Percentiles rank a stretch among this genome's conserved stretches.
Evolutionary conservation across 2,329 filamentous ascomycete species (phyloP).

Genomic region (Penicillium sp.): DNA sequence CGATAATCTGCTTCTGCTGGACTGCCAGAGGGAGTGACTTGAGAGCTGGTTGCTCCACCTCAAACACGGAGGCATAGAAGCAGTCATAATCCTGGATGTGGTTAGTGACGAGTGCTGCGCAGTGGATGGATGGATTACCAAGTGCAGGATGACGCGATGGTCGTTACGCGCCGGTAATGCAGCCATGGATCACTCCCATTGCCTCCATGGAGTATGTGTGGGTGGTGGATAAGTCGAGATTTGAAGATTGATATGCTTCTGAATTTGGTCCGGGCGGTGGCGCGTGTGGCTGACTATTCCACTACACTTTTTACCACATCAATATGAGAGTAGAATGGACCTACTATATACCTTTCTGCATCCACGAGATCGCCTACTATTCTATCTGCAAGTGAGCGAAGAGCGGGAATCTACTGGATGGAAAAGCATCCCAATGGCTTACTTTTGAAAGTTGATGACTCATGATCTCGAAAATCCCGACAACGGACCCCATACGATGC

Average conservation of each 20-base stretch:
- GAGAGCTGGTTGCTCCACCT: constrained; percentile 70
- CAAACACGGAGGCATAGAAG: constrained; percentile 90
- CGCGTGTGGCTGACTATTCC: background rate
- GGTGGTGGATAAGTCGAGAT: background rate
- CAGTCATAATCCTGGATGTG: constrained; percentile 53
- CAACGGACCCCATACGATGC: no score
- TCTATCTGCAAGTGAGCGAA: no score
- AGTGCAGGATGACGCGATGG: constrained; percentile 70
- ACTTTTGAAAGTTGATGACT: no score
- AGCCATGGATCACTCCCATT: constrained; percentile 14
- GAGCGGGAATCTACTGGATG: no score
- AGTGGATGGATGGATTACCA: constrained; percentile 53
- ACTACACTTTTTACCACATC: background rate
- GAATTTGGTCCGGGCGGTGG: background rate
- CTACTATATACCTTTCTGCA: no score
- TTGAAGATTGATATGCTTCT: background rate
- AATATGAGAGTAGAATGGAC: no score
- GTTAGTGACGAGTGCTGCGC: background rate
- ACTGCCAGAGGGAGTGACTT: constrained; percentile 72
- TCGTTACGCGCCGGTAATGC: constrained; percentile 47
- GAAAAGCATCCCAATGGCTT: no score
- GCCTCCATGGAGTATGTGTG: constrained; percentile 7
- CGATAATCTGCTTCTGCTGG: constrained; percentile 88
- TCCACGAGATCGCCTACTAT: no score
- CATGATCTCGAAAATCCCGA: no score